Evolutionary conservation across 2,329 filamentous ascomycete species (phyloP), one percentile per base, ranked within the genome.

Genomic region (Aspergillus pseudoviridinutans): DNA sequence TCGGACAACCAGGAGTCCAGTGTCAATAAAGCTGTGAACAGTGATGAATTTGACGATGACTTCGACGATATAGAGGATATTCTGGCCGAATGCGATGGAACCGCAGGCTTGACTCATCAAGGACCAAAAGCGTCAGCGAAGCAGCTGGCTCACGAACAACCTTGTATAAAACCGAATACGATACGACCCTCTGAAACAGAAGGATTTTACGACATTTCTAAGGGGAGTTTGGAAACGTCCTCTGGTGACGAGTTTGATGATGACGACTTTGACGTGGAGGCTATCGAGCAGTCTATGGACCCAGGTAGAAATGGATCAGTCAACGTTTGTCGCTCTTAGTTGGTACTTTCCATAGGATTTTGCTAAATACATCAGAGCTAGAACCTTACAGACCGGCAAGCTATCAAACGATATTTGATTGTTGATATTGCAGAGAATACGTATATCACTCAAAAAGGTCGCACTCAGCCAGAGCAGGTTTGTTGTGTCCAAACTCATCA

Each of bases 351-450:
- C 56, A 58, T 68, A 71, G 64, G 64, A 67, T 67, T 68, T 77
- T 81, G 78, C 89, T 92, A 87, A 92, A 80, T 78, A 70, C 71
- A 76, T 76, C 74, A 79, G 80, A 84, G 89, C 88, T 85, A 82
- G 76, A 83, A 79, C 71, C 78, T 82, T 71, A 89, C 87, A 72
- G 78, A 82, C 65, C 87, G 73, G 57, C 72, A 86, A 78, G 85
- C 87, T 50, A 95, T 96, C 68, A 91, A 96, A 75, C 88, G 93
- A 64, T 96, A 96, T 76, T 80, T 92, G 61, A 84, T 97, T 66
- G 88, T 87, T 63, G 86, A 88, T 69, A 84, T 92, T 64, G 78
- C 89, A 59, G 84, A 90, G 60, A 84, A 84, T 65, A 81, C 86
- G 49, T 96, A 90, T 73, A 77, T 79, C 58, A 85, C 87, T 72